A percentile compares a stretch with the other conserved stretches of the same genome.
These are phyloP conservation scores for Zygosaccharomyces bailii DNA, from an alignment of 805 yeast species.

Conservation along the genomic window DNA sequence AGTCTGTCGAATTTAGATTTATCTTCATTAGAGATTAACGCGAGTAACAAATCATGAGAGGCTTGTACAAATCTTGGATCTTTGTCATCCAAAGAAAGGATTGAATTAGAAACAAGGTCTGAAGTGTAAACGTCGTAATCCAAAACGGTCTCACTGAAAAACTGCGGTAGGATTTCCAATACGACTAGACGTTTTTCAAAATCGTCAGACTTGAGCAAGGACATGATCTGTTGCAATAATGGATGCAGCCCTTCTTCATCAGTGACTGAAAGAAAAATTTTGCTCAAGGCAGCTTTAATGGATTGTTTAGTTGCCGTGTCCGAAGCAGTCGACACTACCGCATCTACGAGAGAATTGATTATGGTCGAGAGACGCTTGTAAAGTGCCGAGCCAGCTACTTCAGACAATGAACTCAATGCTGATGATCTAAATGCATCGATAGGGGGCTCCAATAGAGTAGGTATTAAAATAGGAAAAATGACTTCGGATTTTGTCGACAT, in stretches of 20 bases:
- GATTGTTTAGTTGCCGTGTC: conserved; percentile 40
- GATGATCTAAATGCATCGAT: conserved; percentile 80
- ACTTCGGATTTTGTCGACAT: conserved; percentile 87
- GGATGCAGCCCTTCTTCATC: conserved; percentile 81
- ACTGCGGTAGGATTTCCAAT: conserved; percentile 63
- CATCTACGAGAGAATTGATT: conserved; percentile 67
- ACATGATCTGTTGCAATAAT: conserved; percentile 72
- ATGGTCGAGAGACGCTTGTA: conserved; percentile 69
- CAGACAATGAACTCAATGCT: conserved; percentile 81
- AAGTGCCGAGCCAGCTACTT: conserved; percentile 83
- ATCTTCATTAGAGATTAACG: conserved; percentile 64
- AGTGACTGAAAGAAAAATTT: conserved; percentile 67
- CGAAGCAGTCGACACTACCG: conserved; percentile 42
- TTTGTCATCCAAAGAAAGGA: conserved; percentile 68
- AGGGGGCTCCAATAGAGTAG: conserved; percentile 78
- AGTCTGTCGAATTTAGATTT: conserved; percentile 75
- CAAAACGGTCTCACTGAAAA: conserved; percentile 61
- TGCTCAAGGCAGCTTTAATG: conserved; percentile 56
- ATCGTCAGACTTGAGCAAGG: conserved; percentile 75
- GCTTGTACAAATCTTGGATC: conserved; percentile 59
- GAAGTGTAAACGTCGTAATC: conserved; percentile 70
- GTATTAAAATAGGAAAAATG: conserved; percentile 89
- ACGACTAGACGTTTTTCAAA: conserved; percentile 57
- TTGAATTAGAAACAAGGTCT: conserved; percentile 70
- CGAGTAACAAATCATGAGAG: conserved; percentile 60